These are phyloP conservation scores for Diaporthe sp. DNA, from an alignment of 2,329 filamentous ascomycete species.

Conservation along the genomic window DNA sequence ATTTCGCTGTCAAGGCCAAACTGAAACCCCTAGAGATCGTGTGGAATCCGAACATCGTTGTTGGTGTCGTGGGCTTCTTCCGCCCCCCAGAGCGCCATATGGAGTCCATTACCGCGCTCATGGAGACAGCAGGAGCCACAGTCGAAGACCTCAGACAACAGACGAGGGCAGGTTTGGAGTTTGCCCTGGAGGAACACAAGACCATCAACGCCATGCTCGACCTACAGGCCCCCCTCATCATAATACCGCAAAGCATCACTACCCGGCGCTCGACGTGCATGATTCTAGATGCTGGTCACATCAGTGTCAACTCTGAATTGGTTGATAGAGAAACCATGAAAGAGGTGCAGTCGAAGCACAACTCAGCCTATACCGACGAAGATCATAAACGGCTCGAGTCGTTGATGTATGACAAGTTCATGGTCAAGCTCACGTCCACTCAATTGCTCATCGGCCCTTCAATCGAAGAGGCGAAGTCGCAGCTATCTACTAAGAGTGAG, in stretches of 20 bases:
- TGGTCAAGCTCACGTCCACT: conserved; percentile 92
- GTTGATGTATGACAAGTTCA: conserved; percentile 97
- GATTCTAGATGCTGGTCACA: conserved; percentile 96
- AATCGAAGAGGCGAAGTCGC: conserved; percentile 88
- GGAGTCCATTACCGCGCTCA: conserved; percentile 95
- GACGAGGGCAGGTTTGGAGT: conserved; percentile 94
- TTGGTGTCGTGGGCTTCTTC: conserved; percentile 95
- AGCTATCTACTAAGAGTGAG: conserved; percentile 78
- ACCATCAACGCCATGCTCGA: conserved; percentile 97
- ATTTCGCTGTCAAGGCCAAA: conserved; percentile 90
- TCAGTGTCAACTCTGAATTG: conserved; percentile 92
- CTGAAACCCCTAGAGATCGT: conserved; percentile 96
- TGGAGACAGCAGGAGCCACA: conserved; percentile 95
- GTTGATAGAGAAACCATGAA: conserved; percentile 92
- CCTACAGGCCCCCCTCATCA: conserved; percentile 94
- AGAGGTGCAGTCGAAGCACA: conserved; percentile 92
- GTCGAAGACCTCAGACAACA: conserved; percentile 96
- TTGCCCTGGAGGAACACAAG: conserved; percentile 97
- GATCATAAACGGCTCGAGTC: conserved; percentile 91
- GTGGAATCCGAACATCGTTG: conserved; percentile 94
- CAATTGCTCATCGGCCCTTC: conserved; percentile 96
- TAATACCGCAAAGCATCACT: conserved; percentile 93
- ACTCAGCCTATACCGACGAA: conserved; percentile 86
- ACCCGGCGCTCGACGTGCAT: conserved; percentile 85
- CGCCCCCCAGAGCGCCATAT: conserved; percentile 96